phyloP scores from a whole-genome alignment of 1,284 basidiomycete species.

The Microbotryum silenes-acaulis region DNA sequence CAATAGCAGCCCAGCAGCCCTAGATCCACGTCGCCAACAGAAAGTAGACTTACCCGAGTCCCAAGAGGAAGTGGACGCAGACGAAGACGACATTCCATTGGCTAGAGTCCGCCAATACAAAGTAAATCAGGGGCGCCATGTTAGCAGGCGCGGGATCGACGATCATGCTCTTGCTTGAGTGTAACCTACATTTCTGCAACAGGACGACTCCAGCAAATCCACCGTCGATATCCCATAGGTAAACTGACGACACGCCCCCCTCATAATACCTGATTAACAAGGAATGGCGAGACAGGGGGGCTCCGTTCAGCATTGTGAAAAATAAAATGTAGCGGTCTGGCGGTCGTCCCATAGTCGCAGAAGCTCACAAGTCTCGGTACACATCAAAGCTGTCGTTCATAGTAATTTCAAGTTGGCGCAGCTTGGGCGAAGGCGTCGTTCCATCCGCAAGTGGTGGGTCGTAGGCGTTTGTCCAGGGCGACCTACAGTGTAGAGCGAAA shows the following conservation, averaged over 20 bases:
- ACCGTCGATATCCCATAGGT: constrained; percentile 95
- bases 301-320: background rate
- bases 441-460: constrained; percentile 80
- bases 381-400: constrained; percentile 97
- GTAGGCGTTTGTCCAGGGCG: constrained; percentile 96
- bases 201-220: constrained; percentile 91
- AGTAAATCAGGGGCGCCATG: background rate
- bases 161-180: background rate
- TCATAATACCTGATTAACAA: constrained; percentile 68
- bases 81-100: background rate
- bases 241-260: constrained; percentile 93
- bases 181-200: constrained; percentile 79
- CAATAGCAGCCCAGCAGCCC: background rate
- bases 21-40: background rate
- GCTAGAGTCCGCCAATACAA: background rate
- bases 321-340: background rate
- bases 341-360: background rate
- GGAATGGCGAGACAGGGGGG: background rate
- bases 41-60: constrained; percentile 53
- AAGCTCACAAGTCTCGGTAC: constrained; percentile 78
- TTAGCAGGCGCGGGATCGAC: background rate
- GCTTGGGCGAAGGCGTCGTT: constrained; percentile 69
- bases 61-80: constrained; percentile 61
- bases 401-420: constrained; percentile 83
- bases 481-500: constrained; percentile 49